phyloP scores from a whole-genome alignment of 306 rosid species.

The Argentina anserina region DNA sequence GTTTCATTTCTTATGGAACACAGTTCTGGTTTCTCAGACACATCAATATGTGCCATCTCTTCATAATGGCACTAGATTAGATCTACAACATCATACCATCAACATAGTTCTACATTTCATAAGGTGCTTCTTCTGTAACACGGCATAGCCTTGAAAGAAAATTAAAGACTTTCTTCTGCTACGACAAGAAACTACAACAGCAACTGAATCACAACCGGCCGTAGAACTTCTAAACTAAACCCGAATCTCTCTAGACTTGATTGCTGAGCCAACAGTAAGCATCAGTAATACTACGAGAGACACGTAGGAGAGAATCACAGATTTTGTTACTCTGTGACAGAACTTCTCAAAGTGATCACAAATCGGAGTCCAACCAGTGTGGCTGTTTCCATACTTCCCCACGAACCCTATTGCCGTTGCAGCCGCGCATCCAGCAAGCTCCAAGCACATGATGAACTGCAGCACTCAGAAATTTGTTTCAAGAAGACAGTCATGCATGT shows the following conservation, averaged over 20 bases:
- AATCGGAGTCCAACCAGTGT: constrained; percentile 48
- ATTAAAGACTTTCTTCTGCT: background rate
- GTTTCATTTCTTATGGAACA: background rate
- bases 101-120: background rate
- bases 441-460: constrained; percentile 36
- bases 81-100: background rate
- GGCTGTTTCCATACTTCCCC: constrained; percentile 48
- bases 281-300: constrained; percentile 31
- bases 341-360: constrained; percentile 39
- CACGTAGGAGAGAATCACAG: constrained; percentile 47
- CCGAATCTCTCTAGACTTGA: constrained; percentile 28
- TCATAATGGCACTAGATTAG: background rate
- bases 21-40: background rate
- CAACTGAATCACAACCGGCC: background rate
- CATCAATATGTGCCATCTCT: background rate
- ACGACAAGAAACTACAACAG: background rate
- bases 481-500: background rate
- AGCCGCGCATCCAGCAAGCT: constrained; percentile 43
- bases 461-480: background rate
- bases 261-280: constrained; percentile 38
- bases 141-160: background rate
- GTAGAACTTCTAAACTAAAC: background rate
- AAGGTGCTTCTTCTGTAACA: background rate
- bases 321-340: constrained; percentile 27
- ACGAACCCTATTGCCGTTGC: constrained; percentile 48